Evolutionary conservation across 2,329 filamentous ascomycete species (phyloP).

Genomic region (Fonsecaea multimorphosa): DNA sequence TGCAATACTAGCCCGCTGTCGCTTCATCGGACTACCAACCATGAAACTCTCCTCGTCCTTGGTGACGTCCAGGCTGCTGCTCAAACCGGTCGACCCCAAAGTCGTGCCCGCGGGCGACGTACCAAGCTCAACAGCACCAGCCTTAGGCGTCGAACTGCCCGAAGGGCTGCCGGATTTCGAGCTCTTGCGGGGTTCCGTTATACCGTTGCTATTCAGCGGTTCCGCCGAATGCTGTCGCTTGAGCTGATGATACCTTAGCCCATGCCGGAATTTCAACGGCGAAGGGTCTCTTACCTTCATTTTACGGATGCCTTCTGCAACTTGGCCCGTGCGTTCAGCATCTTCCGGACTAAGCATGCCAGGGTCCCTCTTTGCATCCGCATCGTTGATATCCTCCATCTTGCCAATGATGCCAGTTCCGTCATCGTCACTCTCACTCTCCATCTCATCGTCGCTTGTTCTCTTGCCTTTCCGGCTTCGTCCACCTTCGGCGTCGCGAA

Average conservation of each 20-base stretch:
- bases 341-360: constrained; percentile 65
- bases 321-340: constrained; percentile 63
- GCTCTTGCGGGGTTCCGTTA: constrained; percentile 48
- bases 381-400: constrained; percentile 66
- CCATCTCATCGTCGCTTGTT: constrained; percentile 67
- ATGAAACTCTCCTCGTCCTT: constrained; percentile 45
- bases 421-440: constrained; percentile 77
- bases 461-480: constrained; percentile 59
- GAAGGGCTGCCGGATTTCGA: constrained; percentile 50
- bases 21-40: constrained; percentile 55
- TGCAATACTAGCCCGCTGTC: constrained; percentile 54
- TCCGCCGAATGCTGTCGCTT: constrained; percentile 71
- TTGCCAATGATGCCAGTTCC: constrained; percentile 70
- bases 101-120: constrained; percentile 45
- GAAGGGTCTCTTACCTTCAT: constrained; percentile 62
- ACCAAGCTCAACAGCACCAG: constrained; percentile 43
- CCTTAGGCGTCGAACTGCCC: constrained; percentile 47
- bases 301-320: constrained; percentile 68
- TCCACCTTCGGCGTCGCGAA: constrained; percentile 72
- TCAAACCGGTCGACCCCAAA: constrained; percentile 25
- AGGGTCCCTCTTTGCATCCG: constrained; percentile 57
- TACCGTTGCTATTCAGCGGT: constrained; percentile 49
- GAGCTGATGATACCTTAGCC: constrained; percentile 54
- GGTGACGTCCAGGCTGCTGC: constrained; percentile 37
- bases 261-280: constrained; percentile 38